A percentile compares a stretch with the other conserved stretches of the same genome.
Evolutionary conservation across 1,284 basidiomycete species (phyloP).

Genomic region (Sanguinoderma infundibulare): DNA sequence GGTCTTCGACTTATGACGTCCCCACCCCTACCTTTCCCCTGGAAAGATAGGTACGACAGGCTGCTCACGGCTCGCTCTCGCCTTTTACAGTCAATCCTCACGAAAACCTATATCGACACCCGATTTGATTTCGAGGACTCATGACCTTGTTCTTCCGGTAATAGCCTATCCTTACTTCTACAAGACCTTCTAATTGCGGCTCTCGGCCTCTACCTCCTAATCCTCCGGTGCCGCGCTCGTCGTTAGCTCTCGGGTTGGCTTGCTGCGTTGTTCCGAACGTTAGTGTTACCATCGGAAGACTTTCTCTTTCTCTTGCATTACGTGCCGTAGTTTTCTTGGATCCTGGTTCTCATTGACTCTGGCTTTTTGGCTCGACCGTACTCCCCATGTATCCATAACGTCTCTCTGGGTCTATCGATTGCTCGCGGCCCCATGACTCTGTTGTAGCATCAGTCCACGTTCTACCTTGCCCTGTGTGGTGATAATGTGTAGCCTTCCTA

Average conservation of each 20-base stretch:
- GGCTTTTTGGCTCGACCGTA: not conserved
- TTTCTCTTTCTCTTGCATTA: not conserved
- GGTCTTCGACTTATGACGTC: conserved; percentile 50
- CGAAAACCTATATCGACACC: not conserved
- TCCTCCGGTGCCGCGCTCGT: not conserved
- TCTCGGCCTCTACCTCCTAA: not conserved
- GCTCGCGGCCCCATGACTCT: not conserved
- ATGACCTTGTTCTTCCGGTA: conserved; percentile 13
- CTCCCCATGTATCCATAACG: conserved; percentile 25
- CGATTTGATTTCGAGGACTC: conserved; percentile 9
- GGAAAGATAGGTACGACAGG: not conserved
- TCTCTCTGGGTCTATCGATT: conserved; percentile 1
- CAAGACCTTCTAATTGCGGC: conserved; percentile 19
- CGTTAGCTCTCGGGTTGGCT: not conserved
- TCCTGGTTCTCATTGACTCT: not conserved
- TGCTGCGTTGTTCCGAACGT: not conserved
- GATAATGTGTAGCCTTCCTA: conserved; percentile 17
- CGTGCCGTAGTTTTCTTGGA: not conserved
- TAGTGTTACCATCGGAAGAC: not conserved
- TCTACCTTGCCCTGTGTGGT: conserved; percentile 3
- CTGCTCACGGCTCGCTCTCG: not conserved
- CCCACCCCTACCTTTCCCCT: not conserved
- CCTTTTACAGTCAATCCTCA: not conserved
- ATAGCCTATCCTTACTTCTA: conserved; percentile 12
- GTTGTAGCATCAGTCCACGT: conserved; percentile 22